Evolutionary conservation across 345 rosid species (phyloP).

Genomic region (Sisymbrium irio): DNA sequence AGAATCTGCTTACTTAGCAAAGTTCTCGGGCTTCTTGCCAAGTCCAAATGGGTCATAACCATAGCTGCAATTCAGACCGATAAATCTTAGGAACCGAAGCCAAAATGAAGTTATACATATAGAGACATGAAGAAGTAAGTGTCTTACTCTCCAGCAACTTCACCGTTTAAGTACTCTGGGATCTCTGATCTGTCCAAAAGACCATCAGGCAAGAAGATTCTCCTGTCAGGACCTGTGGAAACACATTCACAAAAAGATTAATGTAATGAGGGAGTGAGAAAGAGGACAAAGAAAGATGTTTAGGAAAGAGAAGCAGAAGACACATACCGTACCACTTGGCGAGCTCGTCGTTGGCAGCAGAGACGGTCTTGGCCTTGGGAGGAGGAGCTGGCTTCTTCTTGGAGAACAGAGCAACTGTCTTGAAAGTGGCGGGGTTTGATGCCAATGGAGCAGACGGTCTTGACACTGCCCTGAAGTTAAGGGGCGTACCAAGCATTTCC

Average conservation of each 20-base stretch:
- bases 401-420: constrained; percentile 76
- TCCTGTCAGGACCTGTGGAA: constrained; percentile 85
- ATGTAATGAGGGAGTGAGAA: not conserved
- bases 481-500: constrained; percentile 76
- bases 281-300: not conserved
- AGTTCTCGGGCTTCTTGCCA: constrained; percentile 89
- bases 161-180: constrained; percentile 95
- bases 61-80: constrained; percentile 52
- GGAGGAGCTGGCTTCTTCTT: constrained; percentile 76
- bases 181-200: constrained; percentile 91
- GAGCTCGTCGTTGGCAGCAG: constrained; percentile 67
- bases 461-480: constrained; percentile 51
- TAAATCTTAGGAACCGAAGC: not conserved
- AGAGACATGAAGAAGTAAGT: constrained; percentile 1
- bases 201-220: constrained; percentile 93
- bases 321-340: constrained; percentile 98
- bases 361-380: constrained; percentile 52
- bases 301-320: not conserved
- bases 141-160: constrained; percentile 77
- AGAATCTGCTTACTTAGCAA: constrained; percentile 61
- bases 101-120: not conserved
- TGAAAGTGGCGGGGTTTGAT: constrained; percentile 59
- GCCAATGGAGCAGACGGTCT: constrained; percentile 55
- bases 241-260: constrained; percentile 5
- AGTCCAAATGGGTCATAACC: constrained; percentile 98